Evolutionary conservation across 2,329 filamentous ascomycete species (phyloP).

Genomic region (Penicillium olsonii): DNA sequence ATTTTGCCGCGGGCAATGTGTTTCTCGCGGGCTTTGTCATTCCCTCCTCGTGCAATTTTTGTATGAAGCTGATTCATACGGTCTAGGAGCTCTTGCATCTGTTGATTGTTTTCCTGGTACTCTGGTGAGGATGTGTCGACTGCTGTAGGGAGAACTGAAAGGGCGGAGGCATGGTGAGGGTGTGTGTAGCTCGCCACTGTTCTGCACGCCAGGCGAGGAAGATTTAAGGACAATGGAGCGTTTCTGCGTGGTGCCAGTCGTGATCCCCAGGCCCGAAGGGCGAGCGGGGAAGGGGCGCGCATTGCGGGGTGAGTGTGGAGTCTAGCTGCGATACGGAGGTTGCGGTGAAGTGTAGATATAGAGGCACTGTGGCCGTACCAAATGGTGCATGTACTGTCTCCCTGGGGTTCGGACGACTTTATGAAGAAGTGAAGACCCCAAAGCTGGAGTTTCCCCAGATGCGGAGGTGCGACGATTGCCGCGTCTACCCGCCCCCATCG

Average conservation of each 20-base stretch:
- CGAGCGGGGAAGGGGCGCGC: slow-evolving; percentile 39
- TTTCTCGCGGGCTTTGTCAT: slow-evolving; percentile 81
- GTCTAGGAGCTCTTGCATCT: slow-evolving; percentile 73
- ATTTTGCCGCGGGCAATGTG: slow-evolving; percentile 89
- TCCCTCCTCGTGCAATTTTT: slow-evolving; percentile 73
- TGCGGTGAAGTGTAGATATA: background rate
- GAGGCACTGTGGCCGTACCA: background rate
- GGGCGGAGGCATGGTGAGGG: slow-evolving; percentile 76
- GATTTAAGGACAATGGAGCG: slow-evolving; percentile 4
- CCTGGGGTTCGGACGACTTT: background rate
- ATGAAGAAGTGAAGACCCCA: slow-evolving; percentile 12
- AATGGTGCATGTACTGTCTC: background rate
- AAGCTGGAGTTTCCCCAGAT: slow-evolving; percentile 26
- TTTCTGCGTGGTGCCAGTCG: slow-evolving; percentile 19
- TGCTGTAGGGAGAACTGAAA: slow-evolving; percentile 74
- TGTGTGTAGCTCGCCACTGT: slow-evolving; percentile 75
- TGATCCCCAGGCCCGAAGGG: slow-evolving; percentile 41
- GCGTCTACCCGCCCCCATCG: slow-evolving; percentile 43
- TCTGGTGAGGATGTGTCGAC: slow-evolving; percentile 77
- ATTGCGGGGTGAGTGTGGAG: slow-evolving; percentile 34
- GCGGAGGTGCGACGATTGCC: slow-evolving; percentile 48
- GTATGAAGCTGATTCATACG: slow-evolving; percentile 70
- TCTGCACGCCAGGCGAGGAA: slow-evolving; percentile 27
- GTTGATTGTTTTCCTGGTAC: slow-evolving; percentile 76
- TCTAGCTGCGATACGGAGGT: background rate